Percentiles rank a stretch among this genome's conserved stretches.
Evolutionary conservation across 1,284 basidiomycete species (phyloP).

Genomic region (Ganoderma boninense): DNA sequence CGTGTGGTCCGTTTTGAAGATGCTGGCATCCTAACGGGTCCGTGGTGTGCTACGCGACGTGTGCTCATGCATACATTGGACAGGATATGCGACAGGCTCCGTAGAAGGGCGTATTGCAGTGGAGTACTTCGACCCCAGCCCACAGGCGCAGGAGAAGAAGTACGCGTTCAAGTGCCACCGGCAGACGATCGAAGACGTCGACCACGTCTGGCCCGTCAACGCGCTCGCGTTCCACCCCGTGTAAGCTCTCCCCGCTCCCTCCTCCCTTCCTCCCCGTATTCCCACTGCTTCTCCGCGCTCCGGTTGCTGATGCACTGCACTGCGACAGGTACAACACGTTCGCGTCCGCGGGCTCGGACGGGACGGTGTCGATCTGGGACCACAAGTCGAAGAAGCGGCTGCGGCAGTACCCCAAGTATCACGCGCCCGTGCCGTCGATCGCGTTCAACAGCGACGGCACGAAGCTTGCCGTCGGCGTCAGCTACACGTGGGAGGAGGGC

Average conservation of each 20-base stretch:
- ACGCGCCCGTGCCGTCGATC: conserved; percentile 74
- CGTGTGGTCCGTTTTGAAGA: neutral
- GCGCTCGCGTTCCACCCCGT: conserved; percentile 93
- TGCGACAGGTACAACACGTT: conserved; percentile 88
- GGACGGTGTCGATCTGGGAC: conserved; percentile 95
- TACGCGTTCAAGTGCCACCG: conserved; percentile 99
- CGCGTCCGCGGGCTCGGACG: conserved; percentile 93
- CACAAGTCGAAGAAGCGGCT: conserved; percentile 96
- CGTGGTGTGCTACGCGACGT: no score
- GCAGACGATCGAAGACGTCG: conserved; percentile 89
- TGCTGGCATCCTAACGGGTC: no score
- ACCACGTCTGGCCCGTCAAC: conserved; percentile 99
- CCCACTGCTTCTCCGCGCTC: neutral
- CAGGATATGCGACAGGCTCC: conserved; percentile 93
- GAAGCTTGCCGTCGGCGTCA: conserved; percentile 82
- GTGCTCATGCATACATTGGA: neutral
- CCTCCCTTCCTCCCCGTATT: neutral
- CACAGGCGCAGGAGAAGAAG: conserved; percentile 85
- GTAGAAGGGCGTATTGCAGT: conserved; percentile 97
- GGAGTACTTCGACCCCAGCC: conserved; percentile 92
- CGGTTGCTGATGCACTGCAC: neutral
- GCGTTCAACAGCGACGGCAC: conserved; percentile 88
- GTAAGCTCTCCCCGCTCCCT: conserved; percentile 48
- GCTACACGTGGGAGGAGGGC: conserved; percentile 90
- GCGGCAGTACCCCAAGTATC: conserved; percentile 87